Percentiles rank a stretch among this genome's conserved stretches.
Conservation (phyloP, 2,329 filamentous ascomycete genomes). For the Lecanicillium sp. region DNA sequence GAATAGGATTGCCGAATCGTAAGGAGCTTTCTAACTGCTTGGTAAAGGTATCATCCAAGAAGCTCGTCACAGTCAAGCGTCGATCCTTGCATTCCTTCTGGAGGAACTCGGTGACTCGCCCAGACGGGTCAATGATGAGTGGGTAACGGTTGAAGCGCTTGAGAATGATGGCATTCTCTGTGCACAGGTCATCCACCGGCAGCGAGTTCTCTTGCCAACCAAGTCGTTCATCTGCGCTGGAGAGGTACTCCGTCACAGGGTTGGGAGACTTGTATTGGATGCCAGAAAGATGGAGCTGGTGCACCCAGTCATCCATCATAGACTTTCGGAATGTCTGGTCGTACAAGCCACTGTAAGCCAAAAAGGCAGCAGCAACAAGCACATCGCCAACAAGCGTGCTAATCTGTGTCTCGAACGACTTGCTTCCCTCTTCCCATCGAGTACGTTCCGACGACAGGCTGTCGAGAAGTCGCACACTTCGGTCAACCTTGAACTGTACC, state of each 20-base stretch:
- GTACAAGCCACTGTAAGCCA: conserved; percentile 93
- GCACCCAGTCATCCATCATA: conserved; percentile 96
- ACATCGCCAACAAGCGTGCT: conserved; percentile 94
- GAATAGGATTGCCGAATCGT: conserved; percentile 94
- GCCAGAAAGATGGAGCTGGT: conserved; percentile 87
- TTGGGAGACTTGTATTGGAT: conserved; percentile 91
- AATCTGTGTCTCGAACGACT: conserved; percentile 96
- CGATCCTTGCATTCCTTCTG: conserved; percentile 91
- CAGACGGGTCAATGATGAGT: conserved; percentile 95
- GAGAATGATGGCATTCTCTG: conserved; percentile 94
- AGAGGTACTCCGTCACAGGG: conserved; percentile 91
- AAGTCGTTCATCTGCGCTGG: conserved; percentile 88
- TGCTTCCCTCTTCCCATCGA: conserved; percentile 95
- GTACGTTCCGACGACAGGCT: conserved; percentile 88
- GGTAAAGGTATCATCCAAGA: conserved; percentile 94
- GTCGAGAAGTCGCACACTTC: conserved; percentile 88
- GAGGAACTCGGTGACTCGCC: conserved; percentile 87
- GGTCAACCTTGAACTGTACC: conserved; percentile 96
- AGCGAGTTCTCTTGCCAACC: conserved; percentile 91
- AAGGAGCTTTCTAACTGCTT: conserved; percentile 96
- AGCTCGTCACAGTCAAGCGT: conserved; percentile 92
- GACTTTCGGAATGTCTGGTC: conserved; percentile 96
- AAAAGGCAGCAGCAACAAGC: conserved; percentile 89
- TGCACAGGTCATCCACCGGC: conserved; percentile 94
- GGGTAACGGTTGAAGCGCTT: conserved; percentile 98